phyloP scores from a whole-genome alignment of 345 rosid species.

The Camelina neglecta region DNA sequence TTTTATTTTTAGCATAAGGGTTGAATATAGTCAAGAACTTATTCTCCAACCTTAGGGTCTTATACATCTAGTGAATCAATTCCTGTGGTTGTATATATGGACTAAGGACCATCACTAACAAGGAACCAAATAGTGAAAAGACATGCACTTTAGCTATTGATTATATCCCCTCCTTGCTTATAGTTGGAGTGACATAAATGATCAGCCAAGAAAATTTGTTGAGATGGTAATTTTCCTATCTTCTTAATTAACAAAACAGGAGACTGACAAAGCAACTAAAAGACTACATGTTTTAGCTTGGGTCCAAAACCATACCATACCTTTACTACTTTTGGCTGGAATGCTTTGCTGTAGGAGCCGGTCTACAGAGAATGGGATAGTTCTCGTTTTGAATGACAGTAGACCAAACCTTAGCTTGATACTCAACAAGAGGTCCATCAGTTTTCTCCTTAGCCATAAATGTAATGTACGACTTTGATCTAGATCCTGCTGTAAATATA shows the following conservation, averaged over 20 bases:
- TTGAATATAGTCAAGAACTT: no score
- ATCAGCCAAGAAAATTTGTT: not conserved
- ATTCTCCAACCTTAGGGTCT: no score
- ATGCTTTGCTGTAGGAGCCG: not conserved
- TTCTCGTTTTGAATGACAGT: not conserved
- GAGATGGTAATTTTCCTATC: not conserved
- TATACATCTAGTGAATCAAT: no score
- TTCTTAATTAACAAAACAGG: no score
- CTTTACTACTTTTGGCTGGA: not conserved
- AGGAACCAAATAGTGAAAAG: not conserved
- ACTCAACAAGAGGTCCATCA: conserved; percentile 15
- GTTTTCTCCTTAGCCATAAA: conserved; percentile 19
- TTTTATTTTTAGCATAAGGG: no score
- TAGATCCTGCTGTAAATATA: not conserved
- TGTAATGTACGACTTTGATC: conserved; percentile 1
- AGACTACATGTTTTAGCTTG: no score
- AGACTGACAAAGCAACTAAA: no score
- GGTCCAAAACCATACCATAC: not conserved
- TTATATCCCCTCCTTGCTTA: no score
- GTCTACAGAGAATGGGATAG: conserved; percentile 17
- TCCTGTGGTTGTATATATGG: no score
- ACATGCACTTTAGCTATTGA: not conserved
- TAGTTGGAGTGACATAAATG: not conserved
- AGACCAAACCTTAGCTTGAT: conserved; percentile 11
- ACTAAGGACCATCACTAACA: no score